Evolutionary conservation across 2,329 filamentous ascomycete species (phyloP).

Genomic region (Arthrobotrys pseudoclavata): DNA sequence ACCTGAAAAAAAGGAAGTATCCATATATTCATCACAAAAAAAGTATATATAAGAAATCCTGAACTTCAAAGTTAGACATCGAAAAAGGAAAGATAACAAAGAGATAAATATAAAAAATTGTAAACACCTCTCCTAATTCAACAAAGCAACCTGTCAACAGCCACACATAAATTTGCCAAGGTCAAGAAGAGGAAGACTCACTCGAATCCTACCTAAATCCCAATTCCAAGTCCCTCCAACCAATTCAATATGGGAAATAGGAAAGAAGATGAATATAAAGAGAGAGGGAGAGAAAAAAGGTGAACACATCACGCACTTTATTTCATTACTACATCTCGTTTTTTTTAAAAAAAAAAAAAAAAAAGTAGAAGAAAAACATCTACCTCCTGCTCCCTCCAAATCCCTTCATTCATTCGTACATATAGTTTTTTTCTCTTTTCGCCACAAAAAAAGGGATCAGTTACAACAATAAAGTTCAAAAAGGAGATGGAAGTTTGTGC

Average conservation of each 20-base stretch:
- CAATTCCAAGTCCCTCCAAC: neutral
- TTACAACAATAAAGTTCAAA: constrained; percentile 15
- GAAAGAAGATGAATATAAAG: neutral
- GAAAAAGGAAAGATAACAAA: too few relatives aligned
- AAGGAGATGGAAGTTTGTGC: constrained; percentile 6
- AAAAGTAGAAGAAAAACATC: neutral
- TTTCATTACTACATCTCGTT: constrained; percentile 28
- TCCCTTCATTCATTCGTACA: constrained; percentile 8
- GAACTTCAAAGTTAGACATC: too few relatives aligned
- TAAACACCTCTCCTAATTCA: neutral
- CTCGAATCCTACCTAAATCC: neutral
- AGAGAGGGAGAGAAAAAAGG: constrained; percentile 1
- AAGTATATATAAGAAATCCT: too few relatives aligned
- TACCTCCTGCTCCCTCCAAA: constrained; percentile 6
- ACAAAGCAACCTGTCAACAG: neutral
- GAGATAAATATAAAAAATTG: neutral
- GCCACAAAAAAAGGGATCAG: constrained; percentile 6
- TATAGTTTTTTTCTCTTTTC: constrained; percentile 9
- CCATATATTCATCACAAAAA: too few relatives aligned
- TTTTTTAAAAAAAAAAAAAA: constrained; percentile 12
- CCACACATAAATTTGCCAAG: too few relatives aligned
- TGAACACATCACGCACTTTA: constrained; percentile 21
- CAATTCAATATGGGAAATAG: neutral
- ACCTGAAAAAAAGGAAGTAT: too few relatives aligned
- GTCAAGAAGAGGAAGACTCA: too few relatives aligned